Evolutionary conservation across 2,329 filamentous ascomycete species (phyloP).

Genomic region (Curvularia verruculosa): DNA sequence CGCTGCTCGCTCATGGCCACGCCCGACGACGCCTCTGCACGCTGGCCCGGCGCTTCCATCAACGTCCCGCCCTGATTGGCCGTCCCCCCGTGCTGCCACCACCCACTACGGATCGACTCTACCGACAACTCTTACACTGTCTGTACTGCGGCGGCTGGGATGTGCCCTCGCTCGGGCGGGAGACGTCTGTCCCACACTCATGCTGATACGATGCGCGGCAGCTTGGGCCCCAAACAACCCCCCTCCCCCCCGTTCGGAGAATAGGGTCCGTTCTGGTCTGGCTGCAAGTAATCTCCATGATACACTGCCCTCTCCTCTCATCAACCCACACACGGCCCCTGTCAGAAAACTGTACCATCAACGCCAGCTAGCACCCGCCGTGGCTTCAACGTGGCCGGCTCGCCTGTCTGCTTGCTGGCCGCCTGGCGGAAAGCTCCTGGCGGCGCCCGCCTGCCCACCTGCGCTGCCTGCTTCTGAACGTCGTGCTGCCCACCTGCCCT

Average conservation of each 20-base stretch:
- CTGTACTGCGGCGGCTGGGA: conserved; percentile 29
- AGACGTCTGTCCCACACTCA: conserved; percentile 16
- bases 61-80: conserved; percentile 18
- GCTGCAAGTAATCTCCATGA: background rate
- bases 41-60: background rate
- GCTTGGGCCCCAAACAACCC: conserved; percentile 14
- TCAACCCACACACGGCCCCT: conserved; percentile 12
- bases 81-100: conserved; percentile 11
- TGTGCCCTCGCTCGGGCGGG: conserved; percentile 25
- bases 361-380: conserved; percentile 2
- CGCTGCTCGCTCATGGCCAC: too few relatives aligned
- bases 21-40: too few relatives aligned
- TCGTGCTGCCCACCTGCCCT: conserved; percentile 9
- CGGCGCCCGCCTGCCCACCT: conserved; percentile 19
- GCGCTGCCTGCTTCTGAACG: background rate
- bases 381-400: conserved; percentile 24
- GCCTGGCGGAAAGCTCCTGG: conserved; percentile 7
- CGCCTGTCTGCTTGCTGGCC: conserved; percentile 25
- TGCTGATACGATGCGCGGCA: conserved; percentile 21
- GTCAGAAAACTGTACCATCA: conserved; percentile 4
- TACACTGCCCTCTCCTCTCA: background rate
- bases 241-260: conserved; percentile 23
- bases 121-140: too few relatives aligned
- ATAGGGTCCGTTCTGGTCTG: conserved; percentile 11
- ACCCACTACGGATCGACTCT: too few relatives aligned